Conservation (phyloP, 2,329 filamentous ascomycete genomes). For the Venturia effusa region DNA sequence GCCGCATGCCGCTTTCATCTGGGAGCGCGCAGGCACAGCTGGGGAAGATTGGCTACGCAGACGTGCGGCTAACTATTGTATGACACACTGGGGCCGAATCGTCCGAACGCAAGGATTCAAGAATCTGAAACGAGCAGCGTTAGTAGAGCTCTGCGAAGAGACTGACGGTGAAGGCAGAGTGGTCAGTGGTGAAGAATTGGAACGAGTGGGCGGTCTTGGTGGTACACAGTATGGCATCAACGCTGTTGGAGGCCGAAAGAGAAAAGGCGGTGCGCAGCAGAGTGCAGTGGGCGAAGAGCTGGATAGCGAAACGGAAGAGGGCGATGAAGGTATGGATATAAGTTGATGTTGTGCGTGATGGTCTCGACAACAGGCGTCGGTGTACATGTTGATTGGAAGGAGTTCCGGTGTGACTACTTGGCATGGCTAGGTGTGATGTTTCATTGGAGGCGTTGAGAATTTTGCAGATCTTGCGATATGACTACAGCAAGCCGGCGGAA, state of each 20-base stretch:
- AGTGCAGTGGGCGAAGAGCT: conserved; percentile 5
- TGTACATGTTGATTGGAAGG: neutral
- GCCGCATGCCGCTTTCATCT: conserved; percentile 88
- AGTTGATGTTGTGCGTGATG: conserved; percentile 17
- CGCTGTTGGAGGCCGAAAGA: conserved; percentile 15
- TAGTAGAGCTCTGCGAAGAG: conserved; percentile 88
- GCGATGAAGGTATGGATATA: conserved; percentile 27
- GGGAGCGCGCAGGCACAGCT: conserved; percentile 85
- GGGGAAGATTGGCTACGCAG: conserved; percentile 90
- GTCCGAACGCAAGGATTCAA: conserved; percentile 84
- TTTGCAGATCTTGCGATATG: neutral
- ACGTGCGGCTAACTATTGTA: conserved; percentile 76
- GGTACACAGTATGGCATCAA: conserved; percentile 34
- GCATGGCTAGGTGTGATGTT: neutral
- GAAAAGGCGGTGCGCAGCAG: conserved; percentile 6
- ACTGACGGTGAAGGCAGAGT: conserved; percentile 89
- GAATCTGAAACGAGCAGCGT: conserved; percentile 61
- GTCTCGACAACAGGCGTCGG: neutral
- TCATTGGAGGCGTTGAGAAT: neutral
- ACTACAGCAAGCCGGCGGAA: neutral
- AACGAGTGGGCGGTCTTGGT: conserved; percentile 45
- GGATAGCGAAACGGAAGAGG: conserved; percentile 9
- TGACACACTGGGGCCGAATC: conserved; percentile 89
- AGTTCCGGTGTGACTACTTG: neutral
- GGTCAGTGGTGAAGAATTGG: conserved; percentile 75